These are phyloP conservation scores for Magnaporthales sp. DNA, from an alignment of 2,329 filamentous ascomycete species.

Conservation along the genomic window DNA sequence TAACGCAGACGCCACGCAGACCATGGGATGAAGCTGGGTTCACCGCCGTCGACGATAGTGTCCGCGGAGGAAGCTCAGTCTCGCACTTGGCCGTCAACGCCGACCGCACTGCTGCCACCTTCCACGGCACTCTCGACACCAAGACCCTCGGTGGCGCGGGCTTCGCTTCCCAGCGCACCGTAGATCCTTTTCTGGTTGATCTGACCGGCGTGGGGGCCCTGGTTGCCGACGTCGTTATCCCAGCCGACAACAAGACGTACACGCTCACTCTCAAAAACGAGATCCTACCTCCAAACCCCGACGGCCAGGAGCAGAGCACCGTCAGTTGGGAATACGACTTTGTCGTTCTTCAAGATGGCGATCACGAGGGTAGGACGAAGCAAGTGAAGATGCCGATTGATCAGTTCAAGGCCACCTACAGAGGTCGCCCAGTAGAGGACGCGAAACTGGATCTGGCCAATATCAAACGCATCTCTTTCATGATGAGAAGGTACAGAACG, in stretches of 20 bases:
- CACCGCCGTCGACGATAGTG: constrained; percentile 64
- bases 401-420: constrained; percentile 62
- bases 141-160: constrained; percentile 69
- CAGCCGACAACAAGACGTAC: constrained; percentile 56
- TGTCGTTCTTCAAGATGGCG: constrained; percentile 21
- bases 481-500: constrained; percentile 64
- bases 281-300: constrained; percentile 44
- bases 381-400: constrained; percentile 52
- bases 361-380: constrained; percentile 17
- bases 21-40: constrained; percentile 28
- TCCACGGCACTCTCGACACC: constrained; percentile 65
- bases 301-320: constrained; percentile 63
- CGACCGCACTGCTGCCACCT: constrained; percentile 36
- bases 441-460: constrained; percentile 46
- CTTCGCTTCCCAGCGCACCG: constrained; percentile 71
- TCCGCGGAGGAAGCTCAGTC: constrained; percentile 63
- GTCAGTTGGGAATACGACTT: constrained; percentile 72
- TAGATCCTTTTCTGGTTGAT: constrained; percentile 14
- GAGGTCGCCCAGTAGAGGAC: constrained; percentile 57
- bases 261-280: constrained; percentile 69
- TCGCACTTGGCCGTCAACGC: constrained; percentile 34
- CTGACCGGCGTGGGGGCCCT: constrained; percentile 30
- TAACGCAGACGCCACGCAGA: not conserved
- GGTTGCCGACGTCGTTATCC: constrained; percentile 41
- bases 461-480: constrained; percentile 62